Evolutionary conservation across 2,329 filamentous ascomycete genomes (phyloP), one percentile per base, ranked within the genome.

Genomic region (Ophiostoma piceae): DNA sequence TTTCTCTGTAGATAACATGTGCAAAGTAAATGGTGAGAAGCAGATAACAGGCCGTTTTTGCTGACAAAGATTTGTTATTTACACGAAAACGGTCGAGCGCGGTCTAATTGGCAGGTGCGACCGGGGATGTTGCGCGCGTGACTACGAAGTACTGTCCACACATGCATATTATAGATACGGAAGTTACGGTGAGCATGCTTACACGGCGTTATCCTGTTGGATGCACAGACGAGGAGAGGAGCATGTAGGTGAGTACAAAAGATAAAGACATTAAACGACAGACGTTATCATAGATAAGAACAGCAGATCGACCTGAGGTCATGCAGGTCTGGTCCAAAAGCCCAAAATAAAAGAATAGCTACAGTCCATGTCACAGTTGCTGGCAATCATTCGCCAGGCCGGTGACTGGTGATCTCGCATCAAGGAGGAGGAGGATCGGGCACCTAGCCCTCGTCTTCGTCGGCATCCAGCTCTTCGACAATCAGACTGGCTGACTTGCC

Each of bases 401-500:
- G 16, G 22, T 1, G n/a, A 26, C n/a, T 8, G 8, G 16, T 9
- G n/a, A 12, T 47, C 16, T 19, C 35, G 35, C 35, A 6, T 35
- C 26, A 43, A 47, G 1, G 16, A 47, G 14, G 12, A 19, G n/a
- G 5, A 47, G 43, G 43, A 16, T 47, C 43, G 9, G 9, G 51
- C 19, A 39, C 4, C 62, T 65, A n/a, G 19, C 35, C 35, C 35
- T 68, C 60, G 8, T 47, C 57, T 3, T 51, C 60, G 14, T 51
- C 60, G 1, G 2, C 39, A 11, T 73, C 72, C 0, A 72, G 2
- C 70, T 85, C 84, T 80, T 99, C 95, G 14, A 98, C 94, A 74
- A 98, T 91, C 71, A 99, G 80, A 79, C 96, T 97, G 2, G 90
- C 92, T 73, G 92, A 94, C 74, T 89, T 84, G 3, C 94, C 92